A percentile compares a stretch with the other conserved stretches of the same genome.
These are phyloP conservation scores for Lyophyllum semitale DNA, from an alignment of 768 basidiomycete species.

Conservation along the genomic window DNA sequence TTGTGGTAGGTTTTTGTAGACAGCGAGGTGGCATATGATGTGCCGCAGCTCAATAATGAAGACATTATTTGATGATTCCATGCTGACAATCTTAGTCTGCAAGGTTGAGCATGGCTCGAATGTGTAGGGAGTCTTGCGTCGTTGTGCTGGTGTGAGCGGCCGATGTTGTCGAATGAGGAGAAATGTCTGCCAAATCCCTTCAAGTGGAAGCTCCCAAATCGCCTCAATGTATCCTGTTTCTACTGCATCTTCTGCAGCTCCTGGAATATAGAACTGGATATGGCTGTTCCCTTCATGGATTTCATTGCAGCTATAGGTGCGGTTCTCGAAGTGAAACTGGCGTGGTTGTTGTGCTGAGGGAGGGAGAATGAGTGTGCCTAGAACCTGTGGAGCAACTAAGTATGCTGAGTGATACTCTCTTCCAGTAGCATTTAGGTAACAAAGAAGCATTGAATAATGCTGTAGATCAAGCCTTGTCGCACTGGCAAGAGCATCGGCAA, in stretches of 20 bases:
- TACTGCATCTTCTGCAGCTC: background rate
- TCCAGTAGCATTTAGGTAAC: background rate
- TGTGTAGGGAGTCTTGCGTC: background rate
- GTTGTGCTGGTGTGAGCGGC: background rate
- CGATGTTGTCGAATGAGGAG: background rate
- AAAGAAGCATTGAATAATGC: background rate
- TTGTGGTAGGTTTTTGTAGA: background rate
- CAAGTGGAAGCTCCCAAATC: background rate
- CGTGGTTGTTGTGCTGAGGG: background rate
- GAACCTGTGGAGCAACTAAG: background rate
- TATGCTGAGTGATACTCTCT: background rate
- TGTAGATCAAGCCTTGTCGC: background rate
- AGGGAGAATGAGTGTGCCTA: background rate
- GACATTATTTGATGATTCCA: background rate
- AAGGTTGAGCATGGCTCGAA: background rate
- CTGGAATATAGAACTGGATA: slow-evolving; percentile 2
- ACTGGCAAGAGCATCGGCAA: background rate
- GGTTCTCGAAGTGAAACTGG: background rate
- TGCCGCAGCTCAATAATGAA: slow-evolving; percentile 1
- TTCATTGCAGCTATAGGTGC: background rate
- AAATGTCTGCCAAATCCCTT: slow-evolving; percentile 1
- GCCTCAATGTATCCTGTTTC: background rate
- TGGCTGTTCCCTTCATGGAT: slow-evolving; percentile 5
- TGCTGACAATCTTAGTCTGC: background rate
- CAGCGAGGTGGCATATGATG: slow-evolving; percentile 1